Conservation (phyloP, 2,329 filamentous ascomycete genomes). For the Cercospora sojina region DNA sequence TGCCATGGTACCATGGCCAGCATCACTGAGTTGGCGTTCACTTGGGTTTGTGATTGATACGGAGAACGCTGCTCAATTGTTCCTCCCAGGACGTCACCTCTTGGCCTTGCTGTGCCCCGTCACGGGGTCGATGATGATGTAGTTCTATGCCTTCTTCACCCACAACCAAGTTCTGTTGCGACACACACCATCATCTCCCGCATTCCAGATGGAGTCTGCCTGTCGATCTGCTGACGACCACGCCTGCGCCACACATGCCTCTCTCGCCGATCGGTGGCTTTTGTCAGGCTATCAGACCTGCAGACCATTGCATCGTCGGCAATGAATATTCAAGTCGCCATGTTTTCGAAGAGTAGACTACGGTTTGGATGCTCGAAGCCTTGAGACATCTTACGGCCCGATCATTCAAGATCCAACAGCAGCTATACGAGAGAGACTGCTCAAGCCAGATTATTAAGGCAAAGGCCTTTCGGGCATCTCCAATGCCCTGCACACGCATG, state of each 20-base stretch:
- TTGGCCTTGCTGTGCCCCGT: not conserved
- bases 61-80: not conserved
- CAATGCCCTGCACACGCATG: not conserved
- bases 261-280: not conserved
- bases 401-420: not conserved
- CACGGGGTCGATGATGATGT: not conserved
- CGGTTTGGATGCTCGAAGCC: not conserved
- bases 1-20: no score
- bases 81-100: not conserved
- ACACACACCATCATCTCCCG: not conserved
- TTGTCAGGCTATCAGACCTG: not conserved
- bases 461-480: not conserved
- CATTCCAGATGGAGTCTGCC: not conserved
- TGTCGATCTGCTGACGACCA: conserved; percentile 4
- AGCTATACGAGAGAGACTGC: not conserved
- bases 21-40: no score
- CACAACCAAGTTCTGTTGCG: not conserved
- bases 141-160: not conserved
- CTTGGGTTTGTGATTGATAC: not conserved
- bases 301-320: not conserved
- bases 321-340: not conserved
- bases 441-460: not conserved
- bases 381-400: not conserved
- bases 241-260: not conserved
- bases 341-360: not conserved